phyloP scores from a whole-genome alignment of 1,284 basidiomycete genomes.

The Spongiforma sp. region DNA sequence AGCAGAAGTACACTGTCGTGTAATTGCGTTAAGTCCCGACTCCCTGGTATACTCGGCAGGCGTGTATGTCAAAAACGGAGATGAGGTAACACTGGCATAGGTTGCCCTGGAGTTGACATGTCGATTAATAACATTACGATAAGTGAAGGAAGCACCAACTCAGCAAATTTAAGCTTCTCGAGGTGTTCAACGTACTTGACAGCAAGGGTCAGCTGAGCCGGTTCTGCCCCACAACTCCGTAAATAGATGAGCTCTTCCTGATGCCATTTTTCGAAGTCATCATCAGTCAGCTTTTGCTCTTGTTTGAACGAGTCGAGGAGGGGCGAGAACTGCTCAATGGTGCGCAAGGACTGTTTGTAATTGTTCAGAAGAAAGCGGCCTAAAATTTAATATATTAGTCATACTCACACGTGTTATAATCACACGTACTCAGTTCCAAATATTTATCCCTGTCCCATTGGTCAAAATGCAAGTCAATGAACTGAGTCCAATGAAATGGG shows the following conservation, averaged over 20 bases:
- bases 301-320: neutral
- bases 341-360: neutral
- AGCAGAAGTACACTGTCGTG: neutral
- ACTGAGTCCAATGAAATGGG: neutral
- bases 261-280: neutral
- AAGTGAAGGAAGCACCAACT: neutral
- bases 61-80: neutral
- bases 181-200: neutral
- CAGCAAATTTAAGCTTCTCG: neutral
- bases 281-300: neutral
- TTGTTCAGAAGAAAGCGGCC: neutral
- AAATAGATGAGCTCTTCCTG: neutral
- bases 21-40: neutral
- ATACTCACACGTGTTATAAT: too few relatives aligned
- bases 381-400: neutral
- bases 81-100: neutral
- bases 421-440: neutral
- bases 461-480: neutral
- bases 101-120: neutral
- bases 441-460: neutral
- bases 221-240: neutral
- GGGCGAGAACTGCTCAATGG: neutral
- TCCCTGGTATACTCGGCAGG: neutral
- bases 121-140: neutral
- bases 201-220: neutral